Evolutionary conservation across 139 green algal species (phyloP).

Genomic region (Haematococcus lacustris): DNA sequence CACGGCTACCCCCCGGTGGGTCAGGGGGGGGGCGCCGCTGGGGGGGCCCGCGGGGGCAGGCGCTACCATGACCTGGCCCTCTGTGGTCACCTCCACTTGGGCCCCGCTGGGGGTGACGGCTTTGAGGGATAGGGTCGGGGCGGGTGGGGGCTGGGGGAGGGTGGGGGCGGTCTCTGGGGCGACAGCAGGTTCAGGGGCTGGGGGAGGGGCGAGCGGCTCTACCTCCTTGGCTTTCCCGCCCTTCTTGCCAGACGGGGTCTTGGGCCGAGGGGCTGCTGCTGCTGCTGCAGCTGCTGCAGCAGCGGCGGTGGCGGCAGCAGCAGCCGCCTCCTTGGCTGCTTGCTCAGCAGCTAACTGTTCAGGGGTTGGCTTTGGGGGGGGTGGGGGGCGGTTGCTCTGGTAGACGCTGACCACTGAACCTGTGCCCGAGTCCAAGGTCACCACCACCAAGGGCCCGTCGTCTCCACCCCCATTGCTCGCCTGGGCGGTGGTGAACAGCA

Average conservation of each 20-base stretch:
- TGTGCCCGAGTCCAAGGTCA: constrained; percentile 8
- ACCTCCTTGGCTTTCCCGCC: neutral
- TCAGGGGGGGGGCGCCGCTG: neutral
- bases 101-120: constrained; percentile 2
- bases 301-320: neutral
- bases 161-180: no score
- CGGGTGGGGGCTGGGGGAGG: neutral
- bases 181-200: no score
- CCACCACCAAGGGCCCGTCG: constrained; percentile 13
- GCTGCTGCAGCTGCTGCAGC: no score
- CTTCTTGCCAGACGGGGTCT: neutral
- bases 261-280: neutral
- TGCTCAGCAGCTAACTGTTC: constrained; percentile 1
- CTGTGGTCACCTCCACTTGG: constrained; percentile 26
- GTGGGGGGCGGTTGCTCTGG: neutral
- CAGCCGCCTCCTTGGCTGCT: neutral
- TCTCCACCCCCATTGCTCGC: neutral
- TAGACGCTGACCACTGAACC: constrained; percentile 1
- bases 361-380: neutral
- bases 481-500: neutral
- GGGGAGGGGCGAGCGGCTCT: no score
- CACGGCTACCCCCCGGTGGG: constrained; percentile 26
- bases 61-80: constrained; percentile 27
- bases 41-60: neutral
- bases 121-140: constrained; percentile 1